Evolutionary conservation across 208 protist species (phyloP).

Genomic region (Crithidia acanthocephali): DNA sequence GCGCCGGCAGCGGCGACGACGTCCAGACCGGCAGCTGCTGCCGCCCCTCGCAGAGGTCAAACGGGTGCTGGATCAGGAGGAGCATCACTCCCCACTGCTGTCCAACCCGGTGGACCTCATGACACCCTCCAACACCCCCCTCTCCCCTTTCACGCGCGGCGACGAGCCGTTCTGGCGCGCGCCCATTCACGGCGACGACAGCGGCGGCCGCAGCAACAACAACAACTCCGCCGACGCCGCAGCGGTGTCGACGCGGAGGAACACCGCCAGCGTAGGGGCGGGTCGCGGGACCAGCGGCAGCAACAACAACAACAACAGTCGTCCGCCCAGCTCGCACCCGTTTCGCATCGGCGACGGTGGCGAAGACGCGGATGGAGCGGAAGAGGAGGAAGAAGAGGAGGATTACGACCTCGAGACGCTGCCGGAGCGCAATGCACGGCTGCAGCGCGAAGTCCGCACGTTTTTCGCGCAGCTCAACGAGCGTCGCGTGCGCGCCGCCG

Average conservation of each 20-base stretch:
- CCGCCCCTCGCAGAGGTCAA: slow-evolving; percentile 15
- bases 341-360: neutral
- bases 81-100: neutral
- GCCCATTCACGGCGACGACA: neutral
- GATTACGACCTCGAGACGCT: slow-evolving; percentile 67
- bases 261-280: neutral
- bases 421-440: slow-evolving; percentile 56
- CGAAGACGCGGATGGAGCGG: slow-evolving; percentile 1
- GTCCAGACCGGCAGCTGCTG: slow-evolving; percentile 35
- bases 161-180: neutral
- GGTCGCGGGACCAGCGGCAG: neutral
- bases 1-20: slow-evolving; percentile 13
- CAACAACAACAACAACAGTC: neutral
- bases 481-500: slow-evolving; percentile 50
- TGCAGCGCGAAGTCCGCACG: slow-evolving; percentile 58
- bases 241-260: neutral
- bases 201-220: neutral
- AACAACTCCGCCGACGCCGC: neutral
- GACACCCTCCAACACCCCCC: neutral
- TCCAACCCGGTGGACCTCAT: neutral
- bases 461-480: slow-evolving; percentile 47
- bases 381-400: slow-evolving; percentile 39
- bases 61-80: slow-evolving; percentile 6
- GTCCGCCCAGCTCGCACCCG: no score
- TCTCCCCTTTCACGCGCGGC: neutral